These are phyloP conservation scores for Ustilago vetiveriae DNA, from an alignment of 1,284 basidiomycete genomes.

Conservation along the genomic window DNA sequence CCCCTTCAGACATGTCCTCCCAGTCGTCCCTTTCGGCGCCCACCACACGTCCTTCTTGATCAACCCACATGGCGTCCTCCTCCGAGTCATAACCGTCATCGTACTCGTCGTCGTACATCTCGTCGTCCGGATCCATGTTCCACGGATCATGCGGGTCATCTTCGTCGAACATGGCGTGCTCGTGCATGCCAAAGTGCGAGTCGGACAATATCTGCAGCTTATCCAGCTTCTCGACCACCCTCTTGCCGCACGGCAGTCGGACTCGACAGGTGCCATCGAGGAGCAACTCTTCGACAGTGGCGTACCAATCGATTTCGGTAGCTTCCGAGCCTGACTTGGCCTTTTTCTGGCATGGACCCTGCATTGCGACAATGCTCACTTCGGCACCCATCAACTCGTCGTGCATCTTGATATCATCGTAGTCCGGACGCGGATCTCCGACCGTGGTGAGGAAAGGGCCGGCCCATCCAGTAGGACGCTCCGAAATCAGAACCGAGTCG, in stretches of 20 bases:
- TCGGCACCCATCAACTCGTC: slow-evolving; percentile 31
- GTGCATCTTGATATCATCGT: slow-evolving; percentile 27
- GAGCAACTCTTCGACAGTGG: slow-evolving; percentile 68
- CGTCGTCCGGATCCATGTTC: slow-evolving; percentile 16
- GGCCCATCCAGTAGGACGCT: slow-evolving; percentile 74
- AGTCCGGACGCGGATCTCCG: slow-evolving; percentile 43
- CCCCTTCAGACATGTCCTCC: slow-evolving; percentile 53
- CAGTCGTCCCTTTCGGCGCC: slow-evolving; percentile 49
- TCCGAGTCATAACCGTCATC: slow-evolving; percentile 14
- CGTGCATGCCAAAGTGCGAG: slow-evolving; percentile 42
- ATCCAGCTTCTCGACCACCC: slow-evolving; percentile 48
- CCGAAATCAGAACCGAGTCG: slow-evolving; percentile 79
- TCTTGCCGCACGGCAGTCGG: slow-evolving; percentile 62
- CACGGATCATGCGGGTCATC: slow-evolving; percentile 26
- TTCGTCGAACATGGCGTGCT: slow-evolving; percentile 25
- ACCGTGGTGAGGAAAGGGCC: slow-evolving; percentile 42
- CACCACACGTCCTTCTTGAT: slow-evolving; percentile 55
- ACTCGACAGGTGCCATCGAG: slow-evolving; percentile 68
- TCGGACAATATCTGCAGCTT: slow-evolving; percentile 50
- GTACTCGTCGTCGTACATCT: slow-evolving; percentile 32
- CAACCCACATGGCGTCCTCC: slow-evolving; percentile 41
- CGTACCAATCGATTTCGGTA: slow-evolving; percentile 68
- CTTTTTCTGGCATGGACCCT: neutral
- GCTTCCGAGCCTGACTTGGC: slow-evolving; percentile 26
- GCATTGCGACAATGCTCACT: slow-evolving; percentile 11